Evolutionary conservation across 345 rosid species (phyloP), one percentile per base, ranked within the genome.

Genomic region (Mangifera indica): DNA sequence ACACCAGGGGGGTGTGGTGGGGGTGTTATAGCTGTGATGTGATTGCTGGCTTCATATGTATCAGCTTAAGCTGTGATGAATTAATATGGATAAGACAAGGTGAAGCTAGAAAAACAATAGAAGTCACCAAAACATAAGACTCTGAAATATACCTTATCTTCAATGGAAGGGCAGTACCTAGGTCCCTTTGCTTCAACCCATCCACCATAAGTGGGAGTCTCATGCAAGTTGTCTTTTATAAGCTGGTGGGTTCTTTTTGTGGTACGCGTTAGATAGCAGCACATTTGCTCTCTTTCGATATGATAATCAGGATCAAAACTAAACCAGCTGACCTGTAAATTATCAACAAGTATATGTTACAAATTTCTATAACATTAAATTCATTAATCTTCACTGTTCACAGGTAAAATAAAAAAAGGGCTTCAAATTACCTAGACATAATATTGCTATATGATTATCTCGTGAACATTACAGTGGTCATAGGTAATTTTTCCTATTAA

Each of bases 181-280:
- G 98, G 98, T 72, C 98, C 98, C 82, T 90, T 94, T 42, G 98
- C 95, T 85, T 94, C 98, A 64, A 92, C 91, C 98, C 98, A 94
- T 71, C 98, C 98, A 73, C 98, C 98, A 84, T 94, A 94, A 66
- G 98, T 94, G 76, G 98, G 98, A 76, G 98, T 92, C 80, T 92
- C 98, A 76, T 90, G 97, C 88, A 94, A 84, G 81, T 92, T 94
- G 26, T 94, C 95, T 80, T 76, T 81, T 72, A 94, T 94, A 85
- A 94, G 81, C 84, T 90, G 89, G 78, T 94, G 98, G 5, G 98
- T 92, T 52, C 54, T 69, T 77, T 86, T 84, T 9, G 97, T 92
- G 14, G 98, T 94, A 32, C 98, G 93, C 17, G 98, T 94, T 44
- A 94, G 81, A 82, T 94, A 87, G 87, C 98, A 94, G 79, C 92